Conservation (phyloP, 306 rosid species). For the Leucaena leucocephala region DNA sequence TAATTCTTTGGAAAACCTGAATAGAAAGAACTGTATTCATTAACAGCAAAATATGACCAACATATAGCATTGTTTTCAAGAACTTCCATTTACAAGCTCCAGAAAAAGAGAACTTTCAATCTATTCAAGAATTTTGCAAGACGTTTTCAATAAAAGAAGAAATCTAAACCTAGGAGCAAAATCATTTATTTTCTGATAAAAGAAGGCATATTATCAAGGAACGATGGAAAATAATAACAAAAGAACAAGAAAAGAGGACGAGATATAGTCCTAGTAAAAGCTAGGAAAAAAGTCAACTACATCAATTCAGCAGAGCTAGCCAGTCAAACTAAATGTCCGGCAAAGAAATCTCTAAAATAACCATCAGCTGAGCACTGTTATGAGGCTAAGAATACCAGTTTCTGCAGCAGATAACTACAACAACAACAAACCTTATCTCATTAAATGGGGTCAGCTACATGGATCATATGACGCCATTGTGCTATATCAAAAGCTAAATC, state of each 20-base stretch:
- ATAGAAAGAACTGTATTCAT: slow-evolving; percentile 5
- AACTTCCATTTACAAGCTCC: not conserved
- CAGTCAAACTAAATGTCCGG: not conserved
- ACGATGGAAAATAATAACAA: not conserved
- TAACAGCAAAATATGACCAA: not conserved
- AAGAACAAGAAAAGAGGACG: not conserved
- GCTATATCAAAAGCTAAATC: no score
- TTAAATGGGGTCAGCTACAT: no score
- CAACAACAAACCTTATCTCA: no score
- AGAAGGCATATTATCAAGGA: not conserved
- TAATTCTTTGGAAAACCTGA: slow-evolving; percentile 25
- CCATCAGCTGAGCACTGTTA: not conserved
- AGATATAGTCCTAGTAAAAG: not conserved
- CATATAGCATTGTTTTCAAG: not conserved
- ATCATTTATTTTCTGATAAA: not conserved
- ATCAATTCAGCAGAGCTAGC: not conserved
- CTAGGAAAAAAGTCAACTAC: not conserved
- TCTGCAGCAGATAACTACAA: not conserved
- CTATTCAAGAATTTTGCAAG: not conserved
- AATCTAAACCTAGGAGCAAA: not conserved
- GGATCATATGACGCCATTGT: no score
- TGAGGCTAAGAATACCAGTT: not conserved
- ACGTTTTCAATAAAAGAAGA: not conserved
- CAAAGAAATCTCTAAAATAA: not conserved
- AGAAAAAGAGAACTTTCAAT: not conserved